phyloP scores from a whole-genome alignment of 2,329 filamentous ascomycete genomes.

The Trichoderma endophyticum region DNA sequence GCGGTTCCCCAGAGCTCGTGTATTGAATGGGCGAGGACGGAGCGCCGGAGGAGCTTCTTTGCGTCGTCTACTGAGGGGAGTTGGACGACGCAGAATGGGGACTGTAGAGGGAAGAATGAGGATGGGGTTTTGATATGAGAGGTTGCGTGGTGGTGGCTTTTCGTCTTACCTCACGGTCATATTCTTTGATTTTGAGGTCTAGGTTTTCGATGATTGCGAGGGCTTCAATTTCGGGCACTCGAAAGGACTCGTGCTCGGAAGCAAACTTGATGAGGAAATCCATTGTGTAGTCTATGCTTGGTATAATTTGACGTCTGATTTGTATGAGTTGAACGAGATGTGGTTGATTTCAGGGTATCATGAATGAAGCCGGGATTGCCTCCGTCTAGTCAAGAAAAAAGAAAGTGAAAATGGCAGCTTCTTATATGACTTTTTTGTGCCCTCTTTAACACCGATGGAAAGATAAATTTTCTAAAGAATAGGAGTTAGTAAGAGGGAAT shows the following conservation, averaged over 20 bases:
- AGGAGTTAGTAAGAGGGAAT: background rate
- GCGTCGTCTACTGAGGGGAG: slow-evolving; percentile 66
- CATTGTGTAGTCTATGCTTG: slow-evolving; percentile 38
- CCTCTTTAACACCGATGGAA: background rate
- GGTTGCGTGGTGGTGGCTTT: background rate
- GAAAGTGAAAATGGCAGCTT: background rate
- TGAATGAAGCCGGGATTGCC: background rate
- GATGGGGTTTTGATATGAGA: background rate
- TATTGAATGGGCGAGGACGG: slow-evolving; percentile 77
- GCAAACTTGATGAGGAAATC: slow-evolving; percentile 87
- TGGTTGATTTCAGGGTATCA: background rate
- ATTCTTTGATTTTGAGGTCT: slow-evolving; percentile 69
- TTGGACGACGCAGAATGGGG: slow-evolving; percentile 78
- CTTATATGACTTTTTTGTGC: background rate
- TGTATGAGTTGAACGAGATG: background rate
- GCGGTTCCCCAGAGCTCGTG: slow-evolving; percentile 87
- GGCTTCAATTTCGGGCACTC: slow-evolving; percentile 76
- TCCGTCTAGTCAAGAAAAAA: no score
- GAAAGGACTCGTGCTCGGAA: slow-evolving; percentile 88
- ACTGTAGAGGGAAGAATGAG: slow-evolving; percentile 48
- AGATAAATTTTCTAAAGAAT: background rate
- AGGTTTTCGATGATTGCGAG: slow-evolving; percentile 68
- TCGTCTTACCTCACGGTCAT: slow-evolving; percentile 65
- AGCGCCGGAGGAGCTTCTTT: slow-evolving; percentile 64
- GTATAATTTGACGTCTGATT: no score